phyloP scores from a whole-genome alignment of 768 basidiomycete genomes.

The Mycena leptocephala region DNA sequence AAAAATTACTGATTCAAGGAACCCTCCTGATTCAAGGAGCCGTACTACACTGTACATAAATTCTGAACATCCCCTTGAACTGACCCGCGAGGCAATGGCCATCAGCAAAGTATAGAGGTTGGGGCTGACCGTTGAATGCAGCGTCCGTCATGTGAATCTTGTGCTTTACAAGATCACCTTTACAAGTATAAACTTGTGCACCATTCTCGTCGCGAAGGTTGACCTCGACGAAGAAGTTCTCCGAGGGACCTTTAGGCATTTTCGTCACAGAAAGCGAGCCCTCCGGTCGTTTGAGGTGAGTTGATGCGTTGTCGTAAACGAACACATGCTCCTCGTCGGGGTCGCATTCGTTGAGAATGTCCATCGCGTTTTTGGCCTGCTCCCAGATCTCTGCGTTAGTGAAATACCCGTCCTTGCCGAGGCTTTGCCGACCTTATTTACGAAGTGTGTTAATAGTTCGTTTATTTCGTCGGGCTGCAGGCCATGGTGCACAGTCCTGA shows the following conservation, averaged over 20 bases:
- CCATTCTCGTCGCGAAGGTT: not conserved
- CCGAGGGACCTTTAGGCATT: conserved; percentile 36
- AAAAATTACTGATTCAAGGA: too few species aligned
- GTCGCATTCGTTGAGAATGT: conserved; percentile 42
- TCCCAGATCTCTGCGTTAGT: too few species aligned
- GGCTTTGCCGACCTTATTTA: too few species aligned
- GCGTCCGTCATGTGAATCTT: conserved; percentile 32
- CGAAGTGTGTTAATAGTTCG: too few species aligned
- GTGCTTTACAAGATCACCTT: not conserved
- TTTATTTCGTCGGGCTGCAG: too few species aligned
- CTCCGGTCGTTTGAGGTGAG: conserved; percentile 37
- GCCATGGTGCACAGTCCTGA: too few species aligned
- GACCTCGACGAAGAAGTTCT: not conserved
- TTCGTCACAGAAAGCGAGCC: conserved; percentile 40
- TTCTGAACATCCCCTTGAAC: conserved; percentile 50
- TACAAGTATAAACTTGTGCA: not conserved
- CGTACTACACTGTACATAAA: too few species aligned
- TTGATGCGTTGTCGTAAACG: conserved; percentile 18
- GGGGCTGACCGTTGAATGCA: conserved; percentile 44
- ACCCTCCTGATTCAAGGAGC: too few species aligned
- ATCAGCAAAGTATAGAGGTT: conserved; percentile 39
- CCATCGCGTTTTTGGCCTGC: conserved; percentile 38
- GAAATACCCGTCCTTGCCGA: too few species aligned
- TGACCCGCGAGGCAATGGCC: not conserved
- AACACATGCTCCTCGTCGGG: conserved; percentile 38